phyloP scores from a whole-genome alignment of 257 asterid genomes.

The Ilex aquifolium region DNA sequence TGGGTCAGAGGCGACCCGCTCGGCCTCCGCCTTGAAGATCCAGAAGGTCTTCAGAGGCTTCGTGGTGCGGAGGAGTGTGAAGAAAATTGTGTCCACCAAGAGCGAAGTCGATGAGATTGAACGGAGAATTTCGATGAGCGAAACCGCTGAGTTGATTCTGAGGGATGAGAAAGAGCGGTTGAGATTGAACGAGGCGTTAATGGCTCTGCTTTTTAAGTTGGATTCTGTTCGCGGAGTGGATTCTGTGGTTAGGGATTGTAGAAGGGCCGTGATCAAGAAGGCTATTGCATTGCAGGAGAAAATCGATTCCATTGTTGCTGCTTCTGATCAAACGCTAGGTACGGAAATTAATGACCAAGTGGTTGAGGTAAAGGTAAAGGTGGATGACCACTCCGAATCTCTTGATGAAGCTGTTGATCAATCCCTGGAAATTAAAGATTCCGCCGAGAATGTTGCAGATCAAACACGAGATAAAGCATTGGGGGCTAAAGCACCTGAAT shows the following conservation, averaged over 20 bases:
- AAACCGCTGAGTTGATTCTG: slow-evolving; percentile 33
- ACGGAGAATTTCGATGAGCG: slow-evolving; percentile 27
- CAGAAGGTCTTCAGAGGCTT: slow-evolving; percentile 77
- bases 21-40: slow-evolving; percentile 49
- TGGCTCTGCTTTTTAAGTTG: slow-evolving; percentile 60
- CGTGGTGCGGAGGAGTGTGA: slow-evolving; percentile 54
- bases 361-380: not conserved
- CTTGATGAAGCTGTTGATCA: not conserved
- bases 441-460: not conserved
- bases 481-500: too few species aligned
- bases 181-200: slow-evolving; percentile 55
- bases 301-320: slow-evolving; percentile 39
- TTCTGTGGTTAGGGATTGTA: slow-evolving; percentile 53
- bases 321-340: not conserved
- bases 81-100: slow-evolving; percentile 36
- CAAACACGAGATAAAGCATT: not conserved
- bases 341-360: not conserved
- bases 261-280: slow-evolving; percentile 64
- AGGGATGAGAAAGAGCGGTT: slow-evolving; percentile 50
- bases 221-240: slow-evolving; percentile 64
- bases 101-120: slow-evolving; percentile 23
- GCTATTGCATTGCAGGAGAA: slow-evolving; percentile 65
- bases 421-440: not conserved
- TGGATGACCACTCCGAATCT: not conserved
- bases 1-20: slow-evolving; percentile 22